Percentiles rank a stretch among this genome's conserved stretches.
These are phyloP conservation scores for Backusella liffmaniae DNA, from an alignment of 192 early-diverging fungal species.

Conservation along the genomic window DNA sequence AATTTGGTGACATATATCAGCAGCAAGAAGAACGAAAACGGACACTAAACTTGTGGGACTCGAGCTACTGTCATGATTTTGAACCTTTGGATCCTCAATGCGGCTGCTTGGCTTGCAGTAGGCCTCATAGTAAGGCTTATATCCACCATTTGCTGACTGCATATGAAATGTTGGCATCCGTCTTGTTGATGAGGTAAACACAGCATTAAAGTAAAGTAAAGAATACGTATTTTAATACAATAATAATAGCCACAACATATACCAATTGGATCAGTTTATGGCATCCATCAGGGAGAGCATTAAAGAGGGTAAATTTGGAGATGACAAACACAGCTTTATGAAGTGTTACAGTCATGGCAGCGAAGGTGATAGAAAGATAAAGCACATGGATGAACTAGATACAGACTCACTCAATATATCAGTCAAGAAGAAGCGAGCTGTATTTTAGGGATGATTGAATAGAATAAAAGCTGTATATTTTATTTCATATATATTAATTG, in stretches of 20 bases:
- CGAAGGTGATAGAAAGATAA: constrained; percentile 20
- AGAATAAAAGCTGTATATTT: too few relatives aligned
- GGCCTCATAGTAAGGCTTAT: constrained; percentile 64
- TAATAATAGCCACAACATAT: constrained; percentile 30
- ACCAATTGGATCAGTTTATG: constrained; percentile 32
- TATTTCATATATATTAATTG: too few relatives aligned
- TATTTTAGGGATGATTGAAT: background rate
- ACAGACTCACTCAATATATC: constrained; percentile 20
- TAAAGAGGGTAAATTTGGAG: constrained; percentile 12
- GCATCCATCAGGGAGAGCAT: constrained; percentile 27
- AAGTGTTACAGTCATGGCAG: constrained; percentile 22
- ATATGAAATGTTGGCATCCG: constrained; percentile 75
- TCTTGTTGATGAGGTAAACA: constrained; percentile 64
- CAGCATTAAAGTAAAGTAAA: background rate
- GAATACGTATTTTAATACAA: background rate
- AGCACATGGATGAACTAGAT: constrained; percentile 29
- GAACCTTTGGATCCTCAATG: constrained; percentile 59
- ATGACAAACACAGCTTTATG: constrained; percentile 19
- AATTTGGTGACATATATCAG: constrained; percentile 30
- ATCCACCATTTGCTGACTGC: constrained; percentile 70
- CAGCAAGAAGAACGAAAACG: constrained; percentile 8
- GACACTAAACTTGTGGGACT: constrained; percentile 56
- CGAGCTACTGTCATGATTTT: constrained; percentile 55
- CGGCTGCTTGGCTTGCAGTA: constrained; percentile 64
- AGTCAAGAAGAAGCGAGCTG: constrained; percentile 36